Evolutionary conservation across 176 grass and related monocot species (phyloP).

Genomic region (Paspalum vaginatum): DNA sequence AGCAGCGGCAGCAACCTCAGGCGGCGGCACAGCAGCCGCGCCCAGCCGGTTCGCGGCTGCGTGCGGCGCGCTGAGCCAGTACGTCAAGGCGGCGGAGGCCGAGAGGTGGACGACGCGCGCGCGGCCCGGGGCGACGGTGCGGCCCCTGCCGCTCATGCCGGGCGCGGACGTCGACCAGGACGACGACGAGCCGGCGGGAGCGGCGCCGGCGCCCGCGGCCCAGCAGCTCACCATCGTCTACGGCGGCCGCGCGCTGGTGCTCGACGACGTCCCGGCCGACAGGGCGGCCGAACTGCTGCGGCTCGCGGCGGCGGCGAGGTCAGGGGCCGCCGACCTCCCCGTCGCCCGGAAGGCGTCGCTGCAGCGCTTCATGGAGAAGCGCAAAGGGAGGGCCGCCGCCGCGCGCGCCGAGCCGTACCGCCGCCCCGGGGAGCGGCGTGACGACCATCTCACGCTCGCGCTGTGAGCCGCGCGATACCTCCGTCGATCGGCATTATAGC

Average conservation of each 20-base stretch:
- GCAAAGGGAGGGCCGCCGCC: slow-evolving; percentile 48
- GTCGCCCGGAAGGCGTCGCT: slow-evolving; percentile 64
- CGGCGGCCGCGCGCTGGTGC: background rate
- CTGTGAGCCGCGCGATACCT: background rate
- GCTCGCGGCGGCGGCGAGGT: background rate
- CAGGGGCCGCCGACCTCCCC: slow-evolving; percentile 41
- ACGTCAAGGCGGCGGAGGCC: slow-evolving; percentile 46
- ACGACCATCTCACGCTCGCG: slow-evolving; percentile 25
- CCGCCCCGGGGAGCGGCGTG: background rate
- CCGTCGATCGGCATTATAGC: too few relatives aligned
- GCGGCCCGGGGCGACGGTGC: background rate
- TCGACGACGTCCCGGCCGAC: background rate
- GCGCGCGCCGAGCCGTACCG: slow-evolving; percentile 32
- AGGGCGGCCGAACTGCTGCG: background rate
- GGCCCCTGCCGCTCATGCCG: slow-evolving; percentile 34
- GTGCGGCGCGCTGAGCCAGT: slow-evolving; percentile 53
- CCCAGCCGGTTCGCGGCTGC: slow-evolving; percentile 32
- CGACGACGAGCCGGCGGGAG: background rate
- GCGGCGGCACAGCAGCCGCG: background rate
- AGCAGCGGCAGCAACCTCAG: background rate
- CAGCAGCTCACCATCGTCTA: background rate
- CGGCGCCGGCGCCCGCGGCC: background rate
- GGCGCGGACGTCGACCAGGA: background rate
- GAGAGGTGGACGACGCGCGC: background rate
- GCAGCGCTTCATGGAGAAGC: slow-evolving; percentile 71